A percentile compares a stretch with the other conserved stretches of the same genome.
Evolutionary conservation across 345 rosid species (phyloP).

Genomic region (Iberis pinnata): DNA sequence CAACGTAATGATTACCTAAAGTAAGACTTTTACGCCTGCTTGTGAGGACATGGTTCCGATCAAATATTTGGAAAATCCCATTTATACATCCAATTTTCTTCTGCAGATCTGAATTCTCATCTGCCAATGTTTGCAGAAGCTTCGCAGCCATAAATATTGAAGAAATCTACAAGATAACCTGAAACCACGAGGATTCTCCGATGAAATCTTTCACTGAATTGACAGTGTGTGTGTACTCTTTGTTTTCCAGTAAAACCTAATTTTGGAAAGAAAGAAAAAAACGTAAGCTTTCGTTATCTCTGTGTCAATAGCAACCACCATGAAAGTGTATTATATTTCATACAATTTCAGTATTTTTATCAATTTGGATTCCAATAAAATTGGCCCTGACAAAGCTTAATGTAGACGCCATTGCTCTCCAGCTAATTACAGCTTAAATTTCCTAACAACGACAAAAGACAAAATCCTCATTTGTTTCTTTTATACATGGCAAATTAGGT

Average conservation of each 20-base stretch:
- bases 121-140: conserved; percentile 81
- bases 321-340: conserved; percentile 28
- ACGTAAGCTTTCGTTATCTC: conserved; percentile 25
- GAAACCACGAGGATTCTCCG: no score
- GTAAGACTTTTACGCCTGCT: not conserved
- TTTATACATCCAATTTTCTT: conserved; percentile 12
- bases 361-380: conserved; percentile 17
- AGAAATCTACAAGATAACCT: not conserved
- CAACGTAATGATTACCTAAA: not conserved
- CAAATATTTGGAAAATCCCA: not conserved
- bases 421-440: conserved; percentile 38
- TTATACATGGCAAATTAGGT: not conserved
- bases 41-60: not conserved
- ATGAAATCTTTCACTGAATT: no score
- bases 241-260: no score
- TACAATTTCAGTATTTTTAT: conserved; percentile 20
- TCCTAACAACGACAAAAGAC: conserved; percentile 13
- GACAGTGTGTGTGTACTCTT: no score
- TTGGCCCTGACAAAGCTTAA: conserved; percentile 21
- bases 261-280: no score
- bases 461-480: no score
- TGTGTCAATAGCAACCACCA: conserved; percentile 24
- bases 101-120: conserved; percentile 84
- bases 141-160: conserved; percentile 65
- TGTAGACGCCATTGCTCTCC: conserved; percentile 31